Evolutionary conservation across 2,329 filamentous ascomycete species (phyloP).

Genomic region (Alternaria arborescens): DNA sequence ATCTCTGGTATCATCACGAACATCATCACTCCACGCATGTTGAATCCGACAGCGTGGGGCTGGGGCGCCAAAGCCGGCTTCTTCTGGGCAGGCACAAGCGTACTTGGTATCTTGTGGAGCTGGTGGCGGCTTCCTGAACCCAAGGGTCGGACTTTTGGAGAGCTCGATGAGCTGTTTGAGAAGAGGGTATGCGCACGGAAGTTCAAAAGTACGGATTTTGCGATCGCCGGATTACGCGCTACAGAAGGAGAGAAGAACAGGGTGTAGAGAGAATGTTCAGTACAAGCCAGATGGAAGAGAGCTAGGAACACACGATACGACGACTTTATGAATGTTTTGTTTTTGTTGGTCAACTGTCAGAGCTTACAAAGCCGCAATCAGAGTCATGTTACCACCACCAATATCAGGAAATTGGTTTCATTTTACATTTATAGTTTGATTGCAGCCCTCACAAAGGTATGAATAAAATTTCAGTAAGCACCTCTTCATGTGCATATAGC

Average conservation of each 20-base stretch:
- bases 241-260: not conserved
- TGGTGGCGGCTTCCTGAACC: slow-evolving; percentile 83
- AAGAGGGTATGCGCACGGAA: slow-evolving; percentile 25
- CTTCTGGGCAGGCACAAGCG: slow-evolving; percentile 81
- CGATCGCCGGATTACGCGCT: not conserved
- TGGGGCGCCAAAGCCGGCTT: slow-evolving; percentile 86
- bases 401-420: not conserved
- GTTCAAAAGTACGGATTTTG: slow-evolving; percentile 13
- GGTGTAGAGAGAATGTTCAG: not conserved
- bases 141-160: slow-evolving; percentile 77
- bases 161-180: slow-evolving; percentile 84
- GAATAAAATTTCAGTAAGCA: not conserved
- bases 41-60: slow-evolving; percentile 69
- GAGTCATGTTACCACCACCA: fast-evolving
- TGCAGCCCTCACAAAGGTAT: not conserved
- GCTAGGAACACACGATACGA: not conserved
- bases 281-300: not conserved
- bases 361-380: not conserved
- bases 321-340: not conserved
- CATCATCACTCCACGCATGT: slow-evolving; percentile 71
- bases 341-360: not conserved
- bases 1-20: slow-evolving; percentile 82
- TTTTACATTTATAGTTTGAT: not conserved
- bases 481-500: not conserved
- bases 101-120: slow-evolving; percentile 76